Conservation (phyloP, 805 yeast species). For the Candida orba region DNA sequence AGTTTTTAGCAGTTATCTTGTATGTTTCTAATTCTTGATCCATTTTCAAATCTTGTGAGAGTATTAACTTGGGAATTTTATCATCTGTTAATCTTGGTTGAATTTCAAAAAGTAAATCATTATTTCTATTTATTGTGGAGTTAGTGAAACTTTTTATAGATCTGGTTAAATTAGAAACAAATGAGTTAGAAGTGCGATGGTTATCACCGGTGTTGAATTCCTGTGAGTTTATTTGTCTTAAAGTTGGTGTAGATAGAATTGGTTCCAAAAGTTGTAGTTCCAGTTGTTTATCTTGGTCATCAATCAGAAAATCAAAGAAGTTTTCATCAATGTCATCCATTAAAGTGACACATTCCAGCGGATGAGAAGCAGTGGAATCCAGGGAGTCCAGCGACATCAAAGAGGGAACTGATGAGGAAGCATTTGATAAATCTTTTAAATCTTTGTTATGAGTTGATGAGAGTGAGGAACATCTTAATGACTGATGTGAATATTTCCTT, state of each 20-base stretch:
- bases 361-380: slow-evolving; percentile 16
- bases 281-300: slow-evolving; percentile 3
- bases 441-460: slow-evolving; percentile 1
- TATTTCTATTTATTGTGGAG: slow-evolving; percentile 12
- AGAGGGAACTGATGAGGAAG: slow-evolving; percentile 10
- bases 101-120: slow-evolving; percentile 19
- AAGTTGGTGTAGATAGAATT: slow-evolving; percentile 4
- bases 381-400: slow-evolving; percentile 9
- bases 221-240: neutral
- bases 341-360: slow-evolving; percentile 13
- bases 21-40: slow-evolving; percentile 22
- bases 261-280: slow-evolving; percentile 5
- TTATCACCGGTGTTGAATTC: neutral
- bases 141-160: slow-evolving; percentile 15
- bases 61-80: slow-evolving; percentile 9
- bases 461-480: slow-evolving; percentile 4
- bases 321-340: slow-evolving; percentile 20
- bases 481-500: slow-evolving; percentile 10
- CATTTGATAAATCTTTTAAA: neutral
- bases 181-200: slow-evolving; percentile 1
- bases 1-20: slow-evolving; percentile 15
- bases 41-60: neutral
- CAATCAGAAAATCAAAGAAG: slow-evolving; percentile 6
- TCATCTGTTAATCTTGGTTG: slow-evolving; percentile 25
- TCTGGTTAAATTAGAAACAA: slow-evolving; percentile 20